phyloP scores from a whole-genome alignment of 2,329 filamentous ascomycete species.

The Juglanconis oblonga region DNA sequence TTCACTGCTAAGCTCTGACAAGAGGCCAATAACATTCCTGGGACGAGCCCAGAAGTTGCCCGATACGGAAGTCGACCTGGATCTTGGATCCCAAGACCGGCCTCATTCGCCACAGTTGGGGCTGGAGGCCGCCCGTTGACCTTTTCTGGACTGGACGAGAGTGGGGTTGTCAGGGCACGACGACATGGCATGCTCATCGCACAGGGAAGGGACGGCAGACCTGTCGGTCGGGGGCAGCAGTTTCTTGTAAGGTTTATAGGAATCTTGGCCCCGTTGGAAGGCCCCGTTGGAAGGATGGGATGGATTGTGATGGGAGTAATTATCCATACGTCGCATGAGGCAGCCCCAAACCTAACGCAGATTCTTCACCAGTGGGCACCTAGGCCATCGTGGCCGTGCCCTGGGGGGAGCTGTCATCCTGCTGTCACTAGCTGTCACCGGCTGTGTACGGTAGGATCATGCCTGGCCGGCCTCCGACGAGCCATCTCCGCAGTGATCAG shows the following conservation, averaged over 20 bases:
- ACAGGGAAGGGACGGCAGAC: neutral
- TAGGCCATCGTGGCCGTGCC: too few species aligned
- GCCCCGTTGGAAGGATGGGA: too few species aligned
- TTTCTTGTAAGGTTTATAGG: too few species aligned
- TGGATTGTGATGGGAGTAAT: too few species aligned
- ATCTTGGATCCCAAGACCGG: neutral
- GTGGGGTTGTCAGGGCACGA: neutral
- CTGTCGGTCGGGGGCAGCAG: neutral
- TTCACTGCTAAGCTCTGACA: neutral
- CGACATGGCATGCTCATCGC: neutral
- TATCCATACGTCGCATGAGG: too few species aligned
- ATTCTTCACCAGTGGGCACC: too few species aligned
- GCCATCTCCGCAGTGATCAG: neutral
- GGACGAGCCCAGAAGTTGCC: neutral
- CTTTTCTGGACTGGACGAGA: neutral
- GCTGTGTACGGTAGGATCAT: neutral
- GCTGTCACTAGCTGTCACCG: too few species aligned
- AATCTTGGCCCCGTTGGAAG: too few species aligned
- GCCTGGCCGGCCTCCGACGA: neutral
- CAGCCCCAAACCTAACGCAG: too few species aligned
- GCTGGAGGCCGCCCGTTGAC: conserved; percentile 15
- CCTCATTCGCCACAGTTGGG: conserved; percentile 12
- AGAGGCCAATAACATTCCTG: neutral
- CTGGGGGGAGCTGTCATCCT: too few species aligned
- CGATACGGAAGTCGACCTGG: conserved; percentile 3